Evolutionary conservation across 148 eudicot species (phyloP).

Genomic region (Rhododendron williamsianum): DNA sequence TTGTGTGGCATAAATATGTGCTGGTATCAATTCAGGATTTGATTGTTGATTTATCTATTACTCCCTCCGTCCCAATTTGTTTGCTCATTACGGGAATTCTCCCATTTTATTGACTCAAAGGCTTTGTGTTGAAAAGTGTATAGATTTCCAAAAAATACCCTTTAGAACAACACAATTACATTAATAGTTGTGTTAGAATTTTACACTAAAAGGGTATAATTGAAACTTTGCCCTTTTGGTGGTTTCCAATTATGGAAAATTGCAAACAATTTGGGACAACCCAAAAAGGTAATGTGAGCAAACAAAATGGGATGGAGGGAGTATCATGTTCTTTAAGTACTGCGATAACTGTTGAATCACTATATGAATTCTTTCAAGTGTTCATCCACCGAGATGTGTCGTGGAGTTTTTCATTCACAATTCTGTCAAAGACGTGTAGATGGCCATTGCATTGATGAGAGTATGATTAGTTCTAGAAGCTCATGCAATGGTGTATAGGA

Average conservation of each 20-base stretch:
- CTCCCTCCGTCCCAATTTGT: not conserved
- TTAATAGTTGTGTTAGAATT: not conserved
- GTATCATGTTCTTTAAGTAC: not conserved
- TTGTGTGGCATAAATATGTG: not conserved
- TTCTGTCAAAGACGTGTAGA: not conserved
- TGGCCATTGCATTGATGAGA: not conserved
- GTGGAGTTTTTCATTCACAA: not conserved
- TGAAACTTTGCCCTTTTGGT: too few relatives aligned
- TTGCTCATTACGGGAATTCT: not conserved
- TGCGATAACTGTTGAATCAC: not conserved
- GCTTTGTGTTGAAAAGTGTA: not conserved
- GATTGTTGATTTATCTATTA: not conserved
- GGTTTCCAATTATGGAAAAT: too few relatives aligned
- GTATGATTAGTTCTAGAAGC: not conserved
- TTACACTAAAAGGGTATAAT: not conserved
- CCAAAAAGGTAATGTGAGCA: not conserved
- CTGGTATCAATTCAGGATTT: not conserved
- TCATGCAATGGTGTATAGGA: not conserved
- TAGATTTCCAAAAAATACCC: not conserved
- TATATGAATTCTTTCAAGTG: too few relatives aligned
- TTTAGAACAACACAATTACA: too few relatives aligned
- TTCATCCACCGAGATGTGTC: not conserved
- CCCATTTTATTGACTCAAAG: not conserved
- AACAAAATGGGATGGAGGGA: too few relatives aligned
- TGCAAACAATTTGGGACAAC: not conserved